A percentile compares a stretch with the other conserved stretches of the same genome.
These are phyloP conservation scores for Boletus rubropictus DNA, from an alignment of 768 basidiomycete species.

Conservation along the genomic window DNA sequence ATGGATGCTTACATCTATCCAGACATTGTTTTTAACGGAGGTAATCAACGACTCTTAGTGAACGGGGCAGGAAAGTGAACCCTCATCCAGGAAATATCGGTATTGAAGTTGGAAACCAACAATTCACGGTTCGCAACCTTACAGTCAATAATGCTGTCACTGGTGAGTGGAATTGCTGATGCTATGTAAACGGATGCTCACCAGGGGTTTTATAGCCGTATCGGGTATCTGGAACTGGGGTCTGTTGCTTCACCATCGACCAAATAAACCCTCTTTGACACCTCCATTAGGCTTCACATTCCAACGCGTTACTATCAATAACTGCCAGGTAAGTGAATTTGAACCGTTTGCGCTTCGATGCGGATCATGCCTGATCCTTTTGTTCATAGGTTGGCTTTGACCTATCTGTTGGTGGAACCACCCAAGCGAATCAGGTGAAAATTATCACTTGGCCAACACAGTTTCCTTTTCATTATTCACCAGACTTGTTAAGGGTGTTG, in stretches of 20 bases:
- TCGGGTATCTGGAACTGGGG: slow-evolving; percentile 40
- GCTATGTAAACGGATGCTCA: neutral
- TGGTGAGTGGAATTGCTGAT: slow-evolving; percentile 20
- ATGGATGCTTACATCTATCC: neutral
- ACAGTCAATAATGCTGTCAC: slow-evolving; percentile 43
- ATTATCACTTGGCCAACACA: neutral
- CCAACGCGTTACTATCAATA: slow-evolving; percentile 44
- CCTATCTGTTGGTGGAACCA: slow-evolving; percentile 35
- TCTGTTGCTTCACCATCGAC: slow-evolving; percentile 9
- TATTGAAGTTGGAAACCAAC: slow-evolving; percentile 73
- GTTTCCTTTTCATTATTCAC: neutral
- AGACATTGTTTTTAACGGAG: slow-evolving; percentile 44
- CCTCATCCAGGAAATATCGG: slow-evolving; percentile 40
- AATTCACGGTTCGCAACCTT: slow-evolving; percentile 66
- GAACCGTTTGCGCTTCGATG: neutral
- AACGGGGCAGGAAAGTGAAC: neutral
- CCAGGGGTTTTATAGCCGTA: slow-evolving; percentile 15
- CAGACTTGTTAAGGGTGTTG: slow-evolving; percentile 31
- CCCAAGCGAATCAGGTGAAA: slow-evolving; percentile 31
- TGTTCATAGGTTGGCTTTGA: slow-evolving; percentile 41
- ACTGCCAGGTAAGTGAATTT: slow-evolving; percentile 23
- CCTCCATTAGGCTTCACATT: slow-evolving; percentile 42
- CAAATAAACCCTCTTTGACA: neutral
- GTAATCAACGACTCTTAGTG: neutral
- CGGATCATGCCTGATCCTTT: neutral